phyloP scores from a whole-genome alignment of 495 filamentous ascomycete species.

The Penicillium psychrofluorescens region DNA sequence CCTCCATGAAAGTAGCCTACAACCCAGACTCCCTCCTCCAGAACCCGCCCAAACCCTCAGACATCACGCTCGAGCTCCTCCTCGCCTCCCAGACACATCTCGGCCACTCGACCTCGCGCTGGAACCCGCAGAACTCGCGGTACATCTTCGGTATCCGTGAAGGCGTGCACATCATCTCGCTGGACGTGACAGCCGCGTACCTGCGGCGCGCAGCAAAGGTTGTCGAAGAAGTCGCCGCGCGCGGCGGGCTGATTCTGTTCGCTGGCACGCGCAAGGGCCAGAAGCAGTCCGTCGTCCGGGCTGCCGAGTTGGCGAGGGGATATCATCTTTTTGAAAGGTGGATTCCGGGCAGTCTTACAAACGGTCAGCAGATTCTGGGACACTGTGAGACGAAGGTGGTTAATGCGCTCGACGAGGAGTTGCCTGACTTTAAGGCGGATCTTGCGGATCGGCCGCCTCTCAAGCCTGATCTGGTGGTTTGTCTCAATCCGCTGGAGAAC shows the following conservation, averaged over 20 bases:
- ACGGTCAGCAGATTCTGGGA: constrained; percentile 78
- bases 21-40: constrained; percentile 57
- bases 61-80: constrained; percentile 85
- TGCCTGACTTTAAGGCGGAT: constrained; percentile 57
- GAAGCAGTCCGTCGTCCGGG: constrained; percentile 66
- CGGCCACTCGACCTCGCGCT: constrained; percentile 84
- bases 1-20: constrained; percentile 37
- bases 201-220: constrained; percentile 84
- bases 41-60: constrained; percentile 65
- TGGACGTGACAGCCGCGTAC: constrained; percentile 80
- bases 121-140: constrained; percentile 90
- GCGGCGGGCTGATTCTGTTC: constrained; percentile 82
- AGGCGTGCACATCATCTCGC: constrained; percentile 87
- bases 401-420: constrained; percentile 58
- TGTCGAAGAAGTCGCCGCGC: constrained; percentile 76
- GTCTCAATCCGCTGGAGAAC: constrained; percentile 89
- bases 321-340: constrained; percentile 93
- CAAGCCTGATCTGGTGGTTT: constrained; percentile 86
- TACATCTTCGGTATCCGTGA: constrained; percentile 92
- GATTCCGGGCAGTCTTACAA: constrained; percentile 89
- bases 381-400: constrained; percentile 59
- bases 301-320: constrained; percentile 66
- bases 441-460: constrained; percentile 54
- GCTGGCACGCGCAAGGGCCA: constrained; percentile 81
- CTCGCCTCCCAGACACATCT: constrained; percentile 88